Base-by-base conservation (phyloP, 495 filamentous ascomycete species). In the Diplogelasinospora grovesii region DNA sequence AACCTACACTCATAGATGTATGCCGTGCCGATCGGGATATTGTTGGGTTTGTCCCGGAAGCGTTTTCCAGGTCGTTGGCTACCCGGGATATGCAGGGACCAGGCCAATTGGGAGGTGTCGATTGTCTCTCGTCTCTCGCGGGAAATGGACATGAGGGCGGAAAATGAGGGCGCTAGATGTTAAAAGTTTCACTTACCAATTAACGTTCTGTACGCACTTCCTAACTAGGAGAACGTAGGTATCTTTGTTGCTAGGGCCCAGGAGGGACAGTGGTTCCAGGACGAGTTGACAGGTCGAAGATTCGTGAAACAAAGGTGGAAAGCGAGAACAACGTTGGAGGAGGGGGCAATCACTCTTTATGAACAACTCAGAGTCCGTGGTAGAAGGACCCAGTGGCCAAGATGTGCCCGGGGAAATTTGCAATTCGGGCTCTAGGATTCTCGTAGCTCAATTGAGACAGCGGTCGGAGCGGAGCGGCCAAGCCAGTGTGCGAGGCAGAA, bases 141-240 rank as follows among this genome's bases (percentile, higher is more conserved):
- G 33, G 33, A 9, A 24, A 23, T 14, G 28, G 29, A 33, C 30
- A 14, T n/a, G 16, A 5, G 33, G 45, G 20, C 13, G 19, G 31
- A 9, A 7, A 22, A 8, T 2, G 33, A 22, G 30, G 20, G 21
- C 5, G 8, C 19, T 8, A 27, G 11, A 10, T 20, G 10, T 28
- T 16, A 15, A 9, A 24, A 54, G n/a, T n/a, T n/a, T n/a, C n/a
- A n/a, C 59, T 55, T 61, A 61, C 59, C 54, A 54, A 48, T 53
- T 46, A 37, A 27, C 39, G n/a, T n/a, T n/a, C 51, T 48, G 26
- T 8, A 19, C 35, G 41, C 22, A 42, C 47, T 37, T 49, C 32
- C 36, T 3, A 32, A n/a, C n/a, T 30, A 18, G 31, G 43, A 35
- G 41, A 36, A 50, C 23, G 40, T 32, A 45, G 26, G 40, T 33